phyloP scores from a whole-genome alignment of 2,329 filamentous ascomycete genomes.

The Fusarium incarnatum region DNA sequence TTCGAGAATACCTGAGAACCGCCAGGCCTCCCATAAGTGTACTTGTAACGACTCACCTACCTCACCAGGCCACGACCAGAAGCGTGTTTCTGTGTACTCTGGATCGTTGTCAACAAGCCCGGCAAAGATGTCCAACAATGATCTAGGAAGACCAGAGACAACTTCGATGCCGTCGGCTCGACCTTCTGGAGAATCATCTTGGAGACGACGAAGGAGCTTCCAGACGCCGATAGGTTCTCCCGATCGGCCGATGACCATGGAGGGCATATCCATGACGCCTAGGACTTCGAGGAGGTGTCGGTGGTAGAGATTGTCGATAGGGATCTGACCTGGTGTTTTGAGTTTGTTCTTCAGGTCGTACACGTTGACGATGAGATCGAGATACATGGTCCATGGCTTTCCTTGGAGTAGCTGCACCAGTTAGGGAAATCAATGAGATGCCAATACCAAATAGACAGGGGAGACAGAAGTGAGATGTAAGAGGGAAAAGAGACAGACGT shows the following conservation, averaged over 20 bases:
- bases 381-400: constrained; percentile 40
- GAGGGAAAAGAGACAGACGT: constrained; percentile 3
- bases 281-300: constrained; percentile 39
- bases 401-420: constrained; percentile 35
- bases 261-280: constrained; percentile 42
- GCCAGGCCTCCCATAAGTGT: constrained; percentile 43
- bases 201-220: constrained; percentile 37
- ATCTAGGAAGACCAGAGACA: constrained; percentile 37
- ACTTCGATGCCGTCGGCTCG: constrained; percentile 27
- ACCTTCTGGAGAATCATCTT: constrained; percentile 26
- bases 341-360: constrained; percentile 35
- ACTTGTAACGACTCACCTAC: constrained; percentile 40
- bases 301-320: constrained; percentile 28
- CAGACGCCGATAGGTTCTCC: constrained; percentile 36
- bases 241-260: constrained; percentile 33
- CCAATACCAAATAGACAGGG: too few species aligned
- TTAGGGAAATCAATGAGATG: neutral
- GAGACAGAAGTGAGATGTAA: neutral
- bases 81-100: constrained; percentile 33
- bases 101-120: constrained; percentile 33
- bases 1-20: constrained; percentile 38
- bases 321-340: constrained; percentile 8
- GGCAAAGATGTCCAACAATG: constrained; percentile 39
- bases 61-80: constrained; percentile 41
- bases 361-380: constrained; percentile 40